These are phyloP conservation scores for Arabidopsis arenosa DNA, from an alignment of 345 rosid species.

Conservation along the genomic window DNA sequence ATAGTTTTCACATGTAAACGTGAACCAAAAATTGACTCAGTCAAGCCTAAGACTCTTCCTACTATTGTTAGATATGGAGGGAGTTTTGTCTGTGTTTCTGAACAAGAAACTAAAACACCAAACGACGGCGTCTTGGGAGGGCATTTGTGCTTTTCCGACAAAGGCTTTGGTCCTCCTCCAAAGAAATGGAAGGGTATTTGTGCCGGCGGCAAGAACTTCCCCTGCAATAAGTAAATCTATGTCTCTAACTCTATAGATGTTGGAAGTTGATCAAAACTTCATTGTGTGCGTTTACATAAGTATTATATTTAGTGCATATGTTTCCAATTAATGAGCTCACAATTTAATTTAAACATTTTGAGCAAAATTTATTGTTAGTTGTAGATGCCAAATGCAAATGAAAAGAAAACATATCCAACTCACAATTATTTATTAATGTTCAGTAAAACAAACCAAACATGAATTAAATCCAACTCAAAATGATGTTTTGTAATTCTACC, in stretches of 20 bases:
- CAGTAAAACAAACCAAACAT: no score
- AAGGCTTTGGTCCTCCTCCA: constrained; percentile 34
- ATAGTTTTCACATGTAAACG: background rate
- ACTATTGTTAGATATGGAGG: constrained; percentile 35
- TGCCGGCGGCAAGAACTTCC: constrained; percentile 8
- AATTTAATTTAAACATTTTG: no score
- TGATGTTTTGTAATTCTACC: no score
- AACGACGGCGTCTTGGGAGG: constrained; percentile 60
- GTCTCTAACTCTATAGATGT: background rate
- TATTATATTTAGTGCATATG: background rate
- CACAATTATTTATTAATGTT: no score
- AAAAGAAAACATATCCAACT: no score
- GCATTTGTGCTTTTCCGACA: constrained; percentile 10
- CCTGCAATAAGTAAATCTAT: constrained; percentile 25
- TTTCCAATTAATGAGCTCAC: background rate
- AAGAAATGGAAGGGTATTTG: constrained; percentile 25
- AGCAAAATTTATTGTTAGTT: no score
- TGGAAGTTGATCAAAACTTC: background rate
- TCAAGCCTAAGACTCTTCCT: background rate
- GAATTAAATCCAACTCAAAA: no score
- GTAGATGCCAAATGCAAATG: no score
- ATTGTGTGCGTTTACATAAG: no score
- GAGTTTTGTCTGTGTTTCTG: constrained; percentile 55
- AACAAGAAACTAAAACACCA: constrained; percentile 39
- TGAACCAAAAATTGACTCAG: background rate